Evolutionary conservation across 2,329 filamentous ascomycete species (phyloP).

Genomic region (Botrytis galanthina): DNA sequence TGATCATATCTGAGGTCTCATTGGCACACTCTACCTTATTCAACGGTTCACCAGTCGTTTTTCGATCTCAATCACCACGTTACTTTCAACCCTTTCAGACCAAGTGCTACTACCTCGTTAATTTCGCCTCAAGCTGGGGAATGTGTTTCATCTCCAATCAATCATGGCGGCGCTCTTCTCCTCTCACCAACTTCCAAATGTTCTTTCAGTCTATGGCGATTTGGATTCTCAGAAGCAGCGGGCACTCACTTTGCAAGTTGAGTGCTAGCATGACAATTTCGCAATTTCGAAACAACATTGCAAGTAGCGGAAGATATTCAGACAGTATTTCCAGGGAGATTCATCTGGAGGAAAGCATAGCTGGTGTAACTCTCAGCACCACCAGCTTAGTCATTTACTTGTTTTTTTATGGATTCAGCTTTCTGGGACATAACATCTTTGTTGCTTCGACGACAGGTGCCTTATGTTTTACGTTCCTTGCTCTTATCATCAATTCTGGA

Average conservation of each 20-base stretch:
- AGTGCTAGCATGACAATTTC: background rate
- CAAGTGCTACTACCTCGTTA: background rate
- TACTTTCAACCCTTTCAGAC: fast-evolving
- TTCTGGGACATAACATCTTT: background rate
- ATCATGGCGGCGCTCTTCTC: background rate
- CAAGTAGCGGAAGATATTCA: background rate
- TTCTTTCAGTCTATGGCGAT: background rate
- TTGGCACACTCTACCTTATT: background rate
- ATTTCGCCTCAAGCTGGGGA: background rate
- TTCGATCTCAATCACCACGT: background rate
- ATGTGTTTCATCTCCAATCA: background rate
- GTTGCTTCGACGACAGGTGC: background rate
- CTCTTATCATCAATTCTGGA: background rate
- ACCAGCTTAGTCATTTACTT: background rate
- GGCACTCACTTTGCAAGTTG: background rate
- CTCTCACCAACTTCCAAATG: background rate
- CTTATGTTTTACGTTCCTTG: background rate
- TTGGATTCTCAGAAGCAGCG: background rate
- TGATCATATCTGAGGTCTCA: background rate
- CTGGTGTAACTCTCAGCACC: background rate
- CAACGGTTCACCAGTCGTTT: background rate
- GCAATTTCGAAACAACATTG: background rate
- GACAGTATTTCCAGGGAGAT: background rate
- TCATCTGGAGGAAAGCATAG: background rate
- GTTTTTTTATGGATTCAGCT: background rate